Evolutionary conservation across 768 basidiomycete species (phyloP).

Genomic region (Trichaptum fuscoviolaceum): DNA sequence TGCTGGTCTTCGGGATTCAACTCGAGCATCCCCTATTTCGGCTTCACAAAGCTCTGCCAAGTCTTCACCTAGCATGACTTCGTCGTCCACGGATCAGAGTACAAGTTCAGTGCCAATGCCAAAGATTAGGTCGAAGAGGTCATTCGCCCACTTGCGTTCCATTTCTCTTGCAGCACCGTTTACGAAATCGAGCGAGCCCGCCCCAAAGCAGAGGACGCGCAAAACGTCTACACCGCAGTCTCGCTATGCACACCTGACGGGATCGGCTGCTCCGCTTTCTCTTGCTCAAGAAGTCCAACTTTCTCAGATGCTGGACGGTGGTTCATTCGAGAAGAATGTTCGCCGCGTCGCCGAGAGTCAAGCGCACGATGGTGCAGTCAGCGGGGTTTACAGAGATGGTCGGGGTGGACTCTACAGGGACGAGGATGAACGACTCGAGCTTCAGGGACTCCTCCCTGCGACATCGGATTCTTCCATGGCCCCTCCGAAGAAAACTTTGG

Average conservation of each 20-base stretch:
- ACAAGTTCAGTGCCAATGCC: conserved; percentile 24
- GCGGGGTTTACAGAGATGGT: conserved; percentile 54
- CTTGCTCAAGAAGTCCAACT: conserved; percentile 63
- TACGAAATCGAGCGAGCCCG: conserved; percentile 13
- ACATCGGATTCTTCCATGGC: background rate
- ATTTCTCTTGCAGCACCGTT: conserved; percentile 14
- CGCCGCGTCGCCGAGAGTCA: conserved; percentile 50
- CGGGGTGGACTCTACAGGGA: conserved; percentile 67
- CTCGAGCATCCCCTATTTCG: background rate
- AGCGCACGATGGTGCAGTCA: conserved; percentile 34
- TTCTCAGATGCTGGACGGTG: conserved; percentile 67
- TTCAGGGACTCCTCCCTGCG: conserved; percentile 49
- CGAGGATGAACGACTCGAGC: conserved; percentile 67
- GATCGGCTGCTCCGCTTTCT: conserved; percentile 35
- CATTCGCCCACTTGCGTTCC: conserved; percentile 33
- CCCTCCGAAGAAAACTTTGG: conserved; percentile 21
- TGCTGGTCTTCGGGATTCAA: background rate
- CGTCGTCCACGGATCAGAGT: conserved; percentile 34
- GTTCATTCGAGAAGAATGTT: conserved; percentile 48
- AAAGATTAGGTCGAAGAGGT: conserved; percentile 11
- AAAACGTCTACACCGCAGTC: conserved; percentile 36
- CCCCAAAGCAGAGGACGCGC: conserved; percentile 12
- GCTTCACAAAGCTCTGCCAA: background rate
- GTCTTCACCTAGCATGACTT: background rate
- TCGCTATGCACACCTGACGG: background rate